Evolutionary conservation across 768 basidiomycete genomes (phyloP), one percentile per base, ranked within the genome.

Genomic region (Collybiopsis confluens): DNA sequence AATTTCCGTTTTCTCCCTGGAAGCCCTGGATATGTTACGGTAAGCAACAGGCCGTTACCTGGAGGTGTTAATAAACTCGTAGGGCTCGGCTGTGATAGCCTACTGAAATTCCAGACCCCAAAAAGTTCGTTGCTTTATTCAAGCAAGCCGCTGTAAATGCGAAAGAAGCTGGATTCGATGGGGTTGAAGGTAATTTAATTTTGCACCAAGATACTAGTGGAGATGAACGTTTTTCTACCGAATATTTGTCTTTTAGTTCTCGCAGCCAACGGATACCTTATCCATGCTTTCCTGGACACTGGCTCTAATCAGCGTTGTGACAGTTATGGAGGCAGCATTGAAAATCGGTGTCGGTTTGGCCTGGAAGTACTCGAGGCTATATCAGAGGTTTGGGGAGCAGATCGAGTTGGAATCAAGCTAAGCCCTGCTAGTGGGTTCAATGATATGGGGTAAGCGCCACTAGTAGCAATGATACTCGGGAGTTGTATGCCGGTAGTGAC

Each of bases 321-420:
- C 66, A 45, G 65, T 44, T 79, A 72, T 68, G 78, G 78, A 10
- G 77, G 77, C 0, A 66, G 65, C 11, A 45, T 72, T 24, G 71
- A 75, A 60, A 76, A 76, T 62, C 66, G 78, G 18, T 58, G 64
- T 1, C 62, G 75, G 6, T 78, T 79, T 61, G 59, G 62, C 1
- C 59, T 73, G 20, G 72, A 74, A 59, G 68, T 65, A 20, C 53
- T 71, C 37, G 64, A 70, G 30, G 68, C 60, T n/a, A 41, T 68
- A 33, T 54, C 62, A 30, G 62, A 66, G n/a, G 68, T 71, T 35
- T 71, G 63, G 54, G 73, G 73, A 2, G 53, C 61, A n/a, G 68
- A 69, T 21, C 21, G 48, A 33, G 62, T 67, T 36, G 66, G 66
- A n/a, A 66, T 55, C 23, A 50, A 51, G 42, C 13, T 55, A 3